Conservation (phyloP, 352 stramenopile species). For the Phytophthora capsici region DNA sequence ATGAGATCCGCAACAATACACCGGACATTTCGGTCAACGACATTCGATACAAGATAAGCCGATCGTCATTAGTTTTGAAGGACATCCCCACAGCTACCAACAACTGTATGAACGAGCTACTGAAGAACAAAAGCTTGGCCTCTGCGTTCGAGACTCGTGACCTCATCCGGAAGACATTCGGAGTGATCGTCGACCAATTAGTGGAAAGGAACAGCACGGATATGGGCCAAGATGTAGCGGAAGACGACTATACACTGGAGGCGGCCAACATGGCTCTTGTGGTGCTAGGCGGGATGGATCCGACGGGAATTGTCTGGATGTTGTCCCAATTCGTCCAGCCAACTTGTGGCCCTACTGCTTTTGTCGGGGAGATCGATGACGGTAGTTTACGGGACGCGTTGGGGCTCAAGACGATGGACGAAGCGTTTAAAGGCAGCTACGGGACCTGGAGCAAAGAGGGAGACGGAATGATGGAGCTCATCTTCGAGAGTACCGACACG, state of each 20-base stretch:
- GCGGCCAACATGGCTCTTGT: slow-evolving; percentile 39
- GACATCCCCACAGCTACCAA: slow-evolving; percentile 41
- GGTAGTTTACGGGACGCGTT: slow-evolving; percentile 38
- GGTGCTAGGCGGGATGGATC: slow-evolving; percentile 46
- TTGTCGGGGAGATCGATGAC: slow-evolving; percentile 44
- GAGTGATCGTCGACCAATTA: slow-evolving; percentile 38
- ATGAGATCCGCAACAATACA: slow-evolving; percentile 24
- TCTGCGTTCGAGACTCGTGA: slow-evolving; percentile 38
- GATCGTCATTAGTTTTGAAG: slow-evolving; percentile 27
- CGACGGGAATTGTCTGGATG: slow-evolving; percentile 47
- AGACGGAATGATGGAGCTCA: slow-evolving; percentile 32
- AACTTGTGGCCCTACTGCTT: slow-evolving; percentile 33
- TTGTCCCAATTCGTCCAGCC: slow-evolving; percentile 50
- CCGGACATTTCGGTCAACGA: slow-evolving; percentile 21
- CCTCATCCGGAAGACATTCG: slow-evolving; percentile 35
- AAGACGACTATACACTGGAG: slow-evolving; percentile 39
- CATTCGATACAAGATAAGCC: slow-evolving; percentile 33
- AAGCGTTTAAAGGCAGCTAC: slow-evolving; percentile 45
- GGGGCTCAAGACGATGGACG: slow-evolving; percentile 31
- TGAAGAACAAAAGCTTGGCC: slow-evolving; percentile 22
- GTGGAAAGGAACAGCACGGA: slow-evolving; percentile 26
- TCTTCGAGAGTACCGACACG: slow-evolving; percentile 38
- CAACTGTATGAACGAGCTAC: slow-evolving; percentile 37
- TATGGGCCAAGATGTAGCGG: slow-evolving; percentile 16
- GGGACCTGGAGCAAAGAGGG: slow-evolving; percentile 41